Evolutionary conservation across 768 basidiomycete species (phyloP).

Genomic region (Phaffia australis): DNA sequence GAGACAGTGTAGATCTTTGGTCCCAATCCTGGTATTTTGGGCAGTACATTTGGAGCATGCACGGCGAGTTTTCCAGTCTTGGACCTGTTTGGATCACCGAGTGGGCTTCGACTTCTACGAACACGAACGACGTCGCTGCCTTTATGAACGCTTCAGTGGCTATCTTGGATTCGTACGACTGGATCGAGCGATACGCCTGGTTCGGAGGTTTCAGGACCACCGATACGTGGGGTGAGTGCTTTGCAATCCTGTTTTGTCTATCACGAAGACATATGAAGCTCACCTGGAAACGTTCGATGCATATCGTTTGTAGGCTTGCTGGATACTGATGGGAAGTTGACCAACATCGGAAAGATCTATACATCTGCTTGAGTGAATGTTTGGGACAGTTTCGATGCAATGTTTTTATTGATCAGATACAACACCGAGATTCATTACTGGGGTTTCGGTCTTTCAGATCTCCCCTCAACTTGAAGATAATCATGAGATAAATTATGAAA

Average conservation of each 20-base stretch:
- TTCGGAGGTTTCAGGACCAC: neutral
- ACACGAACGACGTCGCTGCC: neutral
- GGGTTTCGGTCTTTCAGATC: too few species aligned
- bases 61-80: conserved; percentile 3
- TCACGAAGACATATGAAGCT: neutral
- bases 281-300: neutral
- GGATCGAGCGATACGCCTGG: conserved; percentile 5
- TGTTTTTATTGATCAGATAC: too few species aligned
- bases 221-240: conserved; percentile 5
- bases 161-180: neutral
- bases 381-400: too few species aligned
- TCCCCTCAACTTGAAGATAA: too few species aligned
- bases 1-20: conserved; percentile 1
- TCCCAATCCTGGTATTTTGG: neutral
- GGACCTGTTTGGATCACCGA: conserved; percentile 7
- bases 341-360: too few species aligned
- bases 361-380: too few species aligned
- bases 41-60: neutral
- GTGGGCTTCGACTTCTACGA: conserved; percentile 3
- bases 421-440: too few species aligned
- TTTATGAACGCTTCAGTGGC: neutral
- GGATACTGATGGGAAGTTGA: too few species aligned
- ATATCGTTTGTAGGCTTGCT: too few species aligned
- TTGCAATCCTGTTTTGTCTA: neutral
- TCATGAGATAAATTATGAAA: too few species aligned